These are phyloP conservation scores for Eucommia ulmoides DNA, from an alignment of 257 asterid species.

Conservation along the genomic window DNA sequence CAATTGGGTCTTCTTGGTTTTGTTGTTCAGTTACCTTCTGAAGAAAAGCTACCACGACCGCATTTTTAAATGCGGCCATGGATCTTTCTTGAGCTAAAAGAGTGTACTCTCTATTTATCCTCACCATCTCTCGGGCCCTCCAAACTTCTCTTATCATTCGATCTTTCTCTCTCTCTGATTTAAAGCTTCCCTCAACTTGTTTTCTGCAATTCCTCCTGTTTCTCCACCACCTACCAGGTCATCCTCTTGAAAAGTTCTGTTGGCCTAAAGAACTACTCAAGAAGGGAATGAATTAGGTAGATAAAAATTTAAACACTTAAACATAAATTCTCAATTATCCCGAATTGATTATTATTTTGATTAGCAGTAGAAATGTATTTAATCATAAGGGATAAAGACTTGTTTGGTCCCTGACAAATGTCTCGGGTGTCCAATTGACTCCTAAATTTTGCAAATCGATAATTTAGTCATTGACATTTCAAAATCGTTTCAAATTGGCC, in stretches of 20 bases:
- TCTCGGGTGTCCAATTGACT: too few species aligned
- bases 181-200: constrained; percentile 55
- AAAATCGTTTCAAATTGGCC: too few species aligned
- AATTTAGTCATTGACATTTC: too few species aligned
- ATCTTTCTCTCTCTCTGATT: constrained; percentile 64
- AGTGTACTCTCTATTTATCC: constrained; percentile 62
- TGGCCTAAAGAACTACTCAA: too few species aligned
- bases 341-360: too few species aligned
- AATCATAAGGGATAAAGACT: too few species aligned
- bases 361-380: too few species aligned
- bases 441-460: too few species aligned
- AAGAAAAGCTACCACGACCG: constrained; percentile 58
- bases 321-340: too few species aligned
- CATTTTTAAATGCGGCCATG: constrained; percentile 56
- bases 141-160: constrained; percentile 65
- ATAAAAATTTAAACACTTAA: too few species aligned
- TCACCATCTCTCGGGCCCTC: constrained; percentile 63
- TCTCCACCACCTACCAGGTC: constrained; percentile 44
- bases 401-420: too few species aligned
- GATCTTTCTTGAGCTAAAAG: constrained; percentile 71
- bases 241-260: constrained; percentile 46
- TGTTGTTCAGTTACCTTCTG: constrained; percentile 51
- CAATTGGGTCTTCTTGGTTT: constrained; percentile 20
- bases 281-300: too few species aligned
- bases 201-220: constrained; percentile 78